Evolutionary conservation across 2,329 filamentous ascomycete genomes (phyloP), one percentile per base, ranked within the genome.

Genomic region (Aspergillaceae sp.): DNA sequence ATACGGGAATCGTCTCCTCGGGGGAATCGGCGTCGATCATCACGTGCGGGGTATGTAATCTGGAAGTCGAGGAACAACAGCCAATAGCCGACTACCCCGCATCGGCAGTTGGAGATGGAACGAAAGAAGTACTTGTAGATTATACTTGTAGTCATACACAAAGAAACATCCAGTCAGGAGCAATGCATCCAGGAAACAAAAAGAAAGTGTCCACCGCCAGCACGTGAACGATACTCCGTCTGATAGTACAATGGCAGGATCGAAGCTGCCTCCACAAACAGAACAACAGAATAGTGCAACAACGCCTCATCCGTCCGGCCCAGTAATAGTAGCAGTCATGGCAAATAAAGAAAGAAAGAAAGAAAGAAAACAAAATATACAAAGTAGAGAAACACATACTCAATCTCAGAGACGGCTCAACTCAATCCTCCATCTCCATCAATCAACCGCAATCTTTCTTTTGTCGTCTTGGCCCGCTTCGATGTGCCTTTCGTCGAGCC

Each of bases 381-480:
- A 42, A 37, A 40, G 26, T 45, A 41, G 47, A 42, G 36, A 35
- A 29, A 44, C 42, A 45, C 38, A 30, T 45, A 38, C n/a, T 19
- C 19, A 33, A 27, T 19, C 19, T 50, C 28, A 35, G 26, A 27
- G 27, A 35, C 19, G 19, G 3, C 8, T 51, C 45, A 56, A 34
- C 46, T 49, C 29, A 69, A 56, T 42, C 69, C 68, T 34, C 67
- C 66, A 42, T 71, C 68, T 1, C 68, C 69, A 54, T 72, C 69
- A 37, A 72, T 67, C 42, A 72, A 59, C 30, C 66, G 62, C 44
- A 73, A 60, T 47, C 72, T 63, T 53, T 74, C 70, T 58, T 78
- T 81, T 4, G 75, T 73, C 33, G 78, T 75, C 60, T 78, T 84
- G 0, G 77, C 71, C 59, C 80, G 83, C 65, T 78, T 83, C 8